A percentile compares a stretch with the other conserved stretches of the same genome.
Conservation (phyloP, 2,329 filamentous ascomycete species). For the Achaetomium macrosporum region DNA sequence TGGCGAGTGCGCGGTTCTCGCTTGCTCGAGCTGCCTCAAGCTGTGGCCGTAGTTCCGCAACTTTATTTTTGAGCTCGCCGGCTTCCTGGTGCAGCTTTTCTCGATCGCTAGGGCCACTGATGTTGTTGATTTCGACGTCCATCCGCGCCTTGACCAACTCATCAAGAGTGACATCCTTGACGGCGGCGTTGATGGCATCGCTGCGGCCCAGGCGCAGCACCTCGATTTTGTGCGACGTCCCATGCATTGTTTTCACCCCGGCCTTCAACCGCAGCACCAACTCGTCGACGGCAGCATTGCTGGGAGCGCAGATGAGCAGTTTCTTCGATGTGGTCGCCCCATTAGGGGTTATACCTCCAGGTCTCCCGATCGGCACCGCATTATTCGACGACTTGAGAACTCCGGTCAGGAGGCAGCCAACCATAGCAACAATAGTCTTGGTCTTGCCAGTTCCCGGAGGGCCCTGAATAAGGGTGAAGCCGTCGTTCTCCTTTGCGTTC, state of each 20-base stretch:
- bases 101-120: constrained; percentile 47
- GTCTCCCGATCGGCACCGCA: constrained; percentile 42
- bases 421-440: constrained; percentile 95
- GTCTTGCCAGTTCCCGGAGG: constrained; percentile 97
- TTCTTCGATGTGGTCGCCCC: constrained; percentile 59
- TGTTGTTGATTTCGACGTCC: constrained; percentile 51
- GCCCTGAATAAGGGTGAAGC: constrained; percentile 92
- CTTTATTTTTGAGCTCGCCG: constrained; percentile 65
- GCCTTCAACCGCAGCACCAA: constrained; percentile 86
- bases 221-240: constrained; percentile 68
- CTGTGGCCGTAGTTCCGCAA: constrained; percentile 64
- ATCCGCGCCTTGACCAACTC: constrained; percentile 77
- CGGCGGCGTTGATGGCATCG: constrained; percentile 85
- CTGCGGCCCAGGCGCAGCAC: constrained; percentile 85
- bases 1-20: constrained; percentile 42
- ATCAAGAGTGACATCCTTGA: constrained; percentile 88
- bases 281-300: constrained; percentile 96
- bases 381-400: constrained; percentile 38
- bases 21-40: constrained; percentile 61
- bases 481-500: constrained; percentile 90
- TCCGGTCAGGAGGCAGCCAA: constrained; percentile 73
- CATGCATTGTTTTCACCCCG: constrained; percentile 72
- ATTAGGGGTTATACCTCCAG: constrained; percentile 28
- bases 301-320: constrained; percentile 92
- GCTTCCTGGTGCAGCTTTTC: constrained; percentile 60